Evolutionary conservation across 768 basidiomycete species (phyloP).

Genomic region (Boletus rufocinnamomeus): DNA sequence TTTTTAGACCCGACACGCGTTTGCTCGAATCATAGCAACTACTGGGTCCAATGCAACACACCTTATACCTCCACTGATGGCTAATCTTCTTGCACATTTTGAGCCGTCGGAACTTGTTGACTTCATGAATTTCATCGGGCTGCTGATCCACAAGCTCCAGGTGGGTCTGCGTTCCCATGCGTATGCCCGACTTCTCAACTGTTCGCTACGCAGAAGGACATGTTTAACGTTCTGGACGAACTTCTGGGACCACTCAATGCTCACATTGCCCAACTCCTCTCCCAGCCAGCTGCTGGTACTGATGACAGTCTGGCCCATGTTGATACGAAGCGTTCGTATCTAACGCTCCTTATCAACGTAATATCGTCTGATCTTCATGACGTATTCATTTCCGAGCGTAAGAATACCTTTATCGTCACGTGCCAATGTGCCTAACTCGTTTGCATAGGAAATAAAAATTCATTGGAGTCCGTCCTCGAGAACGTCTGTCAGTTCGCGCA

Average conservation of each 20-base stretch:
- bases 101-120: slow-evolving; percentile 92
- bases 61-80: slow-evolving; percentile 87
- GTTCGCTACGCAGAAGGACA: slow-evolving; percentile 57
- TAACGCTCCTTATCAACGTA: slow-evolving; percentile 77
- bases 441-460: slow-evolving; percentile 56
- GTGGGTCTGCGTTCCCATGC: slow-evolving; percentile 40
- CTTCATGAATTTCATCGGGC: slow-evolving; percentile 92
- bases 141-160: slow-evolving; percentile 89
- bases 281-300: slow-evolving; percentile 81
- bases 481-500: slow-evolving; percentile 72
- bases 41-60: slow-evolving; percentile 85
- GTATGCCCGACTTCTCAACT: slow-evolving; percentile 1
- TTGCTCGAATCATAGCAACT: slow-evolving; percentile 88
- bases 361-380: slow-evolving; percentile 79
- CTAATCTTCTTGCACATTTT: slow-evolving; percentile 86
- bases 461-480: slow-evolving; percentile 74
- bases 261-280: slow-evolving; percentile 77
- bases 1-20: slow-evolving; percentile 84
- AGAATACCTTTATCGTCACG: slow-evolving; percentile 29
- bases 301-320: slow-evolving; percentile 80
- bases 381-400: slow-evolving; percentile 88
- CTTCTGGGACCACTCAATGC: slow-evolving; percentile 83
- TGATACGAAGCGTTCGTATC: slow-evolving; percentile 88
- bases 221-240: slow-evolving; percentile 88
- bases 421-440: slow-evolving; percentile 2